Percentiles rank a stretch among this genome's conserved stretches.
Evolutionary conservation across 1,139 yeast species (phyloP).

Genomic region (Candida sp.): DNA sequence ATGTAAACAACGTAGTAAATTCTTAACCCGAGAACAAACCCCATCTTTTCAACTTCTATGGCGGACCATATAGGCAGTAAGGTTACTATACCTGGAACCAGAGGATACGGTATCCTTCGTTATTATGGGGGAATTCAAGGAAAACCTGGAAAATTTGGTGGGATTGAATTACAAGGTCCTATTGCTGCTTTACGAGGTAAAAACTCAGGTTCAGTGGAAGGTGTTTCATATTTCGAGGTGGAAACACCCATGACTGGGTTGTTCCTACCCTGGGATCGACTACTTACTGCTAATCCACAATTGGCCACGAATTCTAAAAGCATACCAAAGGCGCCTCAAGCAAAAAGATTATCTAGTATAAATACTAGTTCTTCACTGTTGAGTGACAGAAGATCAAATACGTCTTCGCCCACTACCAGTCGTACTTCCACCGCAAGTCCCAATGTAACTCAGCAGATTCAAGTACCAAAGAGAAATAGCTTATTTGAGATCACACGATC

Average conservation of each 20-base stretch:
- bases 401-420: background rate
- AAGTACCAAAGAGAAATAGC: slow-evolving; percentile 1
- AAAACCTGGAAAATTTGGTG: slow-evolving; percentile 79
- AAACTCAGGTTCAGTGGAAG: slow-evolving; percentile 44
- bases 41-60: slow-evolving; percentile 6
- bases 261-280: slow-evolving; percentile 67
- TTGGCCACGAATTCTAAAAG: slow-evolving; percentile 5
- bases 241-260: slow-evolving; percentile 64
- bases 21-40: background rate
- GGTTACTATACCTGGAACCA: slow-evolving; percentile 43
- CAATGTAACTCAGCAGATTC: background rate
- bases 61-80: slow-evolving; percentile 28
- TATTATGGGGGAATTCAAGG: slow-evolving; percentile 75
- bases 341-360: background rate
- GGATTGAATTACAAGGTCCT: slow-evolving; percentile 74
- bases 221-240: slow-evolving; percentile 47
- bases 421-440: slow-evolving; percentile 1
- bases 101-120: slow-evolving; percentile 58
- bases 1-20: background rate
- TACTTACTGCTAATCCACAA: slow-evolving; percentile 39
- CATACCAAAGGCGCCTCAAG: background rate
- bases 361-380: background rate
- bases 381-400: background rate
- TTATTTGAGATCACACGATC: background rate
- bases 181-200: slow-evolving; percentile 46